Base-by-base conservation (phyloP, 164 flowering plant species). In the Nymphaea colorata region DNA sequence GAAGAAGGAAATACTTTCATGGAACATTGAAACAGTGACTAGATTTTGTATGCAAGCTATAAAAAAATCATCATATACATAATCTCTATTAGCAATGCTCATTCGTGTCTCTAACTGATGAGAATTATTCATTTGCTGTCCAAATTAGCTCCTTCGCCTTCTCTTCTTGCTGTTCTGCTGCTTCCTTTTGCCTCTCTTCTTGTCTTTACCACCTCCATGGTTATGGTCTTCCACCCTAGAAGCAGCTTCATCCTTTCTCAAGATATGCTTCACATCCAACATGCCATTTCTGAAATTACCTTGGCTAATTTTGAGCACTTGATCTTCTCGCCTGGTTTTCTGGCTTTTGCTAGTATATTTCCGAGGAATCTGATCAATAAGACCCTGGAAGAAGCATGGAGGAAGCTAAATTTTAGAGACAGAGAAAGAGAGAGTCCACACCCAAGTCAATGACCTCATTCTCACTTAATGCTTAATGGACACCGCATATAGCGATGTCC, bases 271-370 rank as follows among this genome's bases (percentile, higher is more conserved):
- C 69, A 93, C 96, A 71, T 93, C 79, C 60, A 90, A 82, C 4
- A 86, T 79, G 43, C 96, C 96, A 10, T 82, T 82, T 69, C 73
- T 81, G 70, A 93, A 90, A 72, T 70, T 6, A 12, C 98, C 98
- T 73, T 82, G 89, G 65, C 68, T 88, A 42, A 95, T 68, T 77
- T 70, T 90, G 76, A 93, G 71, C 67, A 79, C 85, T 62, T 80
- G 68, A 70, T 84, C 82, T 76, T 86, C 95, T n/a, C 82, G 79
- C 78, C 66, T 82, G 51, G 81, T 81, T 71, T 78, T 87, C 68
- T 78, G 83, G 4, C 47, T 66, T 71, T 69, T 72, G 45, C 74
- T 71, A 41, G 67, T 66, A 67, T 5, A 42, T 64, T 70, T 82
- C 41, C 12, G 55, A 47, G 55, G 55, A 47, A 47, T 3, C 11